Evolutionary conservation across 2,329 filamentous ascomycete species (phyloP).

Genomic region (Aspergillus sp.): DNA sequence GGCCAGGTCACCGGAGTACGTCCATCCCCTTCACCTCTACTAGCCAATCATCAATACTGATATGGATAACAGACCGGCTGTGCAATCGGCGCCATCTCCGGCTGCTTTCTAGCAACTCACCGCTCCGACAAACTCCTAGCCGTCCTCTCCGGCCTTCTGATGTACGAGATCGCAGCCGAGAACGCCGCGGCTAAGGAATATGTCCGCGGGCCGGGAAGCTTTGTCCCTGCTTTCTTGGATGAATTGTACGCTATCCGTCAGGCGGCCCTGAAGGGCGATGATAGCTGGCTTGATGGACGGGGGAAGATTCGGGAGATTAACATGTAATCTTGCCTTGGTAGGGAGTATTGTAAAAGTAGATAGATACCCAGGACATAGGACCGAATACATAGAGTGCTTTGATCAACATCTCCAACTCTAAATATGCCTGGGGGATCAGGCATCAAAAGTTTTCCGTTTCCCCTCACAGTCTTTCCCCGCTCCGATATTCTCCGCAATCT

Average conservation of each 20-base stretch:
- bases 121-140: constrained; percentile 62
- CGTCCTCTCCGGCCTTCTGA: constrained; percentile 63
- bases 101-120: constrained; percentile 63
- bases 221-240: constrained; percentile 80
- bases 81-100: constrained; percentile 73
- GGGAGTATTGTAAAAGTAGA: not conserved
- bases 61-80: constrained; percentile 57
- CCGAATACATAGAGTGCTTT: not conserved
- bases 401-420: constrained; percentile 1
- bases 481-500: not conserved
- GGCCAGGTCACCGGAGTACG: constrained; percentile 41
- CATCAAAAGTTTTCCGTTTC: constrained; percentile 1
- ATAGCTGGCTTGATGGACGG: constrained; percentile 30
- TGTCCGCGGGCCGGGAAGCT: constrained; percentile 75
- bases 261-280: constrained; percentile 24
- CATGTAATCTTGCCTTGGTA: constrained; percentile 10
- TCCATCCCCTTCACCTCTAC: not conserved
- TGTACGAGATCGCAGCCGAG: constrained; percentile 75
- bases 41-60: not conserved
- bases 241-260: constrained; percentile 48
- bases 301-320: constrained; percentile 30
- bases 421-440: constrained; percentile 2
- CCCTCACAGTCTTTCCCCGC: constrained; percentile 2
- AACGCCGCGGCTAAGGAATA: constrained; percentile 50
- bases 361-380: not conserved